Evolutionary conservation across 176 grass and related monocot species (phyloP).

Genomic region (Bonia amplexicaulis): DNA sequence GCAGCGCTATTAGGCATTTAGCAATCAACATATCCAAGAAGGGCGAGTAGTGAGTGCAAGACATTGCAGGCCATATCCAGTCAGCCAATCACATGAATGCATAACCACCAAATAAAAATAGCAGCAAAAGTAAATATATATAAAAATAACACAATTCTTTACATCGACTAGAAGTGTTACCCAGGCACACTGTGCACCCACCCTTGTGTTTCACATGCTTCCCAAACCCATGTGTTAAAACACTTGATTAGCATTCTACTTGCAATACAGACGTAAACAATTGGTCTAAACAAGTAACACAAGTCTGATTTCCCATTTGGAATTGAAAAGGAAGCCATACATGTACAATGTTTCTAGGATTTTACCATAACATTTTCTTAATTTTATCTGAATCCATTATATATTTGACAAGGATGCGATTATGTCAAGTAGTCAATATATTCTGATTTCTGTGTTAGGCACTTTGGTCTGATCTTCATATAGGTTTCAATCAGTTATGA

Average conservation of each 20-base stretch:
- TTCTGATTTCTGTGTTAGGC: background rate
- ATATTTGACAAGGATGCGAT: background rate
- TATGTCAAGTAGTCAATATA: background rate
- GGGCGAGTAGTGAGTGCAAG: background rate
- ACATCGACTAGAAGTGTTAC: background rate
- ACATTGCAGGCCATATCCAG: background rate
- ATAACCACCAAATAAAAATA: background rate
- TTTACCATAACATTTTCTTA: background rate
- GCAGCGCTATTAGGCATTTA: background rate
- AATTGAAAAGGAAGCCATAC: background rate
- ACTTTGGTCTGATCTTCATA: background rate
- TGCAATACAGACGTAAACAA: background rate
- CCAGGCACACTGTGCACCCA: background rate
- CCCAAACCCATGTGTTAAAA: background rate
- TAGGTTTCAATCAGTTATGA: background rate
- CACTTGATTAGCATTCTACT: background rate
- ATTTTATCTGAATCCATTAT: background rate
- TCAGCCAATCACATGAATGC: background rate
- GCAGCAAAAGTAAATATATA: background rate
- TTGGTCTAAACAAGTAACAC: background rate
- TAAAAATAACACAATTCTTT: background rate
- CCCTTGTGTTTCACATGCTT: background rate
- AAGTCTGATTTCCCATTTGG: background rate
- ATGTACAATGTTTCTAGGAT: background rate
- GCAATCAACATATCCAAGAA: background rate